Percentiles rank a stretch among this genome's conserved stretches.
phyloP scores from a whole-genome alignment of 495 filamentous ascomycete species.

The Aspergillus leporis region DNA sequence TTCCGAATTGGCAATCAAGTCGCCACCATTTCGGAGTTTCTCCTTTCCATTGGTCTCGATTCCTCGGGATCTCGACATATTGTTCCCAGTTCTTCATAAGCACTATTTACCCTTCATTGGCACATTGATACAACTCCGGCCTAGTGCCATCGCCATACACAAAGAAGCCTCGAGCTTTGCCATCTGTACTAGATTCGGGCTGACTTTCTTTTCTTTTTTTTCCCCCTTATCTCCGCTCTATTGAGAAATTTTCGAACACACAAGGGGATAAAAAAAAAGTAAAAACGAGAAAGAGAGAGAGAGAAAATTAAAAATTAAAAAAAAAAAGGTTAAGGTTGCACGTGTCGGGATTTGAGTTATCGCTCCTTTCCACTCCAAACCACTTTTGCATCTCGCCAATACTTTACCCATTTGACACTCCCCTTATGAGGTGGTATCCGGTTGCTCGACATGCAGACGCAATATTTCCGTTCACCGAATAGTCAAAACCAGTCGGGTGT shows the following conservation, averaged over 20 bases:
- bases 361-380: slow-evolving; percentile 6
- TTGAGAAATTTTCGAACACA: slow-evolving; percentile 7
- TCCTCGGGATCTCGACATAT: background rate
- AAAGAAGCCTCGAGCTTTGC: background rate
- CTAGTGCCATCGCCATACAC: slow-evolving; percentile 1
- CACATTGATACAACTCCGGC: background rate
- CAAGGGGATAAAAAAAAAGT: background rate
- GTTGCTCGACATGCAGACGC: slow-evolving; percentile 21
- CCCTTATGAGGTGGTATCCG: slow-evolving; percentile 20
- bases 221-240: slow-evolving; percentile 44
- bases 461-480: slow-evolving; percentile 26
- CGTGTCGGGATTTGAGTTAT: slow-evolving; percentile 2
- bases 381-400: background rate
- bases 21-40: background rate
- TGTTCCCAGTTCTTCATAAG: background rate
- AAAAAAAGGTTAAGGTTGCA: slow-evolving; percentile 41
- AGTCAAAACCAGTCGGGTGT: slow-evolving; percentile 24
- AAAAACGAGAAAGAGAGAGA: background rate
- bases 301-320: slow-evolving; percentile 48
- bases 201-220: slow-evolving; percentile 42
- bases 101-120: background rate
- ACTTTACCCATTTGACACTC: slow-evolving; percentile 6
- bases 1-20: background rate
- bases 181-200: background rate
- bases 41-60: background rate